These are phyloP conservation scores for Paraconiothyrium brasiliense DNA, from an alignment of 2,329 filamentous ascomycete species.

Conservation along the genomic window DNA sequence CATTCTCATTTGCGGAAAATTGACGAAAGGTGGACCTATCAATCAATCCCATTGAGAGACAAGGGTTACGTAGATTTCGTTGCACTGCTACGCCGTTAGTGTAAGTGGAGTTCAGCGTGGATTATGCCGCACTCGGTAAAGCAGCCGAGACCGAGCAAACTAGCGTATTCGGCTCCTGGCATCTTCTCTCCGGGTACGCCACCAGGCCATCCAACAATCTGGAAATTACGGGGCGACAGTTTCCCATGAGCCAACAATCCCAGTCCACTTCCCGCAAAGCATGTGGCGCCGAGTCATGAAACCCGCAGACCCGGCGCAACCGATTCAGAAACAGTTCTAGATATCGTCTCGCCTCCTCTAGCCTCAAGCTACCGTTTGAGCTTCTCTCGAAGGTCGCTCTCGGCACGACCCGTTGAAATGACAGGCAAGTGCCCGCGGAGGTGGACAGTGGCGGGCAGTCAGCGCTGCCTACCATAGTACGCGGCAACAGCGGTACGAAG, in stretches of 20 bases:
- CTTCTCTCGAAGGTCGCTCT: neutral
- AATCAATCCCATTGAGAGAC: neutral
- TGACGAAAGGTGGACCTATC: neutral
- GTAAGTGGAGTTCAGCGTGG: neutral
- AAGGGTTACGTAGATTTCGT: too few relatives aligned
- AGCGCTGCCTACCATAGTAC: too few relatives aligned
- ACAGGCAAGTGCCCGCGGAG: neutral
- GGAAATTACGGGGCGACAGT: neutral
- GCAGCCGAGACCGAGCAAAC: neutral
- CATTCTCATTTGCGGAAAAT: constrained; percentile 11
- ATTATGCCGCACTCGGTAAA: neutral
- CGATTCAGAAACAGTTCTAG: neutral
- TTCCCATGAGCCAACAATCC: neutral
- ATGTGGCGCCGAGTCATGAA: constrained; percentile 9
- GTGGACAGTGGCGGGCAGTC: neutral
- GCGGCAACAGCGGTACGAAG: neutral
- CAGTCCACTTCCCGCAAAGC: neutral
- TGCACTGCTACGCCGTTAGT: too few relatives aligned
- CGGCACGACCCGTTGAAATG: neutral
- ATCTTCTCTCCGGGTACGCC: constrained; percentile 1
- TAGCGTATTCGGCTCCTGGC: neutral
- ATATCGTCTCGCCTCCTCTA: neutral
- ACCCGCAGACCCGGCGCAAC: neutral
- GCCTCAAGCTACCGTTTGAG: neutral
- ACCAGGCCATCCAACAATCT: neutral